Base-by-base conservation (phyloP, 2,329 filamentous ascomycete genomes). In the Aplosporella prunicola region DNA sequence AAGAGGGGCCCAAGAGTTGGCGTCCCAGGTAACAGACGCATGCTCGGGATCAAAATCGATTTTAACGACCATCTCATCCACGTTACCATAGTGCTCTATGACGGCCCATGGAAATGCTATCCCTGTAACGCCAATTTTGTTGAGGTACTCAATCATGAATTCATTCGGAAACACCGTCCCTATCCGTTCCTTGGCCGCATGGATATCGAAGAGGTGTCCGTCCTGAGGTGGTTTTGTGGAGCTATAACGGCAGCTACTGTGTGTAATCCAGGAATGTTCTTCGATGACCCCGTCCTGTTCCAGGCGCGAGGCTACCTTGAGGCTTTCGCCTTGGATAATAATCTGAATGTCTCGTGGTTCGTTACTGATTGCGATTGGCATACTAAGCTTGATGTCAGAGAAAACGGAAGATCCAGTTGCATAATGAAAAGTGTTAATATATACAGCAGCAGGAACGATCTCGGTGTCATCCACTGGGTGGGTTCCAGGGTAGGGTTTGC, bases 81-180 rank as follows among this genome's bases (percentile, higher is more conserved):
- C 32, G 28, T 59, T 58, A 1, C 57, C 60, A 22, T 55, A 52
- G 38, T 66, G 63, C 32, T 65, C 56, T 2, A 49, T 42, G 1
- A 67, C 57, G 1, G 41, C 45, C 64, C 63, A 67, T 1, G 62
- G 62, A 39, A 64, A 66, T 6, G 52, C 61, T 44, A 65, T 64
- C 2, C 48, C 57, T 1, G 57, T 49, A 1, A 66, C 62, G 2
- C 63, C 64, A 3, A 65, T 55, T 14, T 51, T 55, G 8, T 47
- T 47, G 2, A 66, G 49, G 39, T 63, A 66, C 9, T 63, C 50
- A 31, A 59, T 57, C 0, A 56, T 49, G 42, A 66, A 66, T 18
- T 32, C 51, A 15, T 53, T 48, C 1, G 50, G 43, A 13, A 59
- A 43, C n/a, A 48, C 31, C 6, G 42, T 47, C 5, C 44, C 43